Evolutionary conservation across 371 early-diverging fungal genomes (phyloP).

Genomic region (Mucor irregularis): DNA sequence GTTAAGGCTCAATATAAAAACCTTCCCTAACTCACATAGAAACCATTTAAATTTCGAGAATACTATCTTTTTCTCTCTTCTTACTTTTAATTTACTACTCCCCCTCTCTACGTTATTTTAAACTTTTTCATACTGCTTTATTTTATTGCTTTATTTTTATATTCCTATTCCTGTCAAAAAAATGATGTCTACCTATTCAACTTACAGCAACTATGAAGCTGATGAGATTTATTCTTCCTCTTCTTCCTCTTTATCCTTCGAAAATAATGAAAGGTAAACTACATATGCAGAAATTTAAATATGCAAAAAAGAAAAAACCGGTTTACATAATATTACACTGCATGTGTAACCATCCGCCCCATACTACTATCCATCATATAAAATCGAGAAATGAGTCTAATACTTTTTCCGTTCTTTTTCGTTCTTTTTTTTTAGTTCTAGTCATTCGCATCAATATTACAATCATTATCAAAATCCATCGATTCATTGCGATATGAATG

Average conservation of each 20-base stretch:
- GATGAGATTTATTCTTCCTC: conserved; percentile 11
- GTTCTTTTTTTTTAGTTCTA: not conserved
- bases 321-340: conserved; percentile 4
- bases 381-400: not conserved
- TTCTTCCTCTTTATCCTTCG: conserved; percentile 7
- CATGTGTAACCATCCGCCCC: not conserved
- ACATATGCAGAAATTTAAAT: not conserved
- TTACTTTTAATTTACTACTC: not conserved
- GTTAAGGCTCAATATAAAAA: not conserved
- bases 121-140: not conserved
- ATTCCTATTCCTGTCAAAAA: not conserved
- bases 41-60: not conserved
- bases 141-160: not conserved
- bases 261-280: conserved; percentile 4
- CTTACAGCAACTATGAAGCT: not conserved
- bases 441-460: not conserved
- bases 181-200: conserved; percentile 9
- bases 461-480: not conserved
- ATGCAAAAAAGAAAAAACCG: not conserved
- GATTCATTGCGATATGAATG: conserved; percentile 3
- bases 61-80: not conserved
- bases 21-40: not conserved
- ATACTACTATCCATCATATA: not conserved
- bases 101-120: not conserved
- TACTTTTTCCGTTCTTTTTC: not conserved